Evolutionary conservation across 2,329 filamentous ascomycete genomes (phyloP).

Genomic region (Penicillium capsulatum): DNA sequence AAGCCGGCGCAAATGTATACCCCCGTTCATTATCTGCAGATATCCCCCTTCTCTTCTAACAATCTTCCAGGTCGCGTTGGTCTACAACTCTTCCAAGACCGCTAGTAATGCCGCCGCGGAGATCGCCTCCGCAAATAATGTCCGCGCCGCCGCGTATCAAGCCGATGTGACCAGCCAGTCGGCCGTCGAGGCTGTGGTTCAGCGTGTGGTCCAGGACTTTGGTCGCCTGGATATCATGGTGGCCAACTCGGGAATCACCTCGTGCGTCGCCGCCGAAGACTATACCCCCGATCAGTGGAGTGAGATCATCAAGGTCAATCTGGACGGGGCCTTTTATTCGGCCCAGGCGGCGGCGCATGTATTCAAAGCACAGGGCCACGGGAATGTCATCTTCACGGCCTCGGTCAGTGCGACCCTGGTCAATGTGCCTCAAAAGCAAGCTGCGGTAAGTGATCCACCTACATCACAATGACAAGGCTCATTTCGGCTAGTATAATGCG

Average conservation of each 20-base stretch:
- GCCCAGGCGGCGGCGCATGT: conserved; percentile 38
- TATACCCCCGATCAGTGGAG: conserved; percentile 40
- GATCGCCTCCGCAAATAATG: conserved; percentile 26
- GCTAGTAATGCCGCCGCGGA: conserved; percentile 23
- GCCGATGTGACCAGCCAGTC: conserved; percentile 29
- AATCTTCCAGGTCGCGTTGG: conserved; percentile 27
- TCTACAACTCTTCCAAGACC: conserved; percentile 30
- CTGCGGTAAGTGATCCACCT: conserved; percentile 21
- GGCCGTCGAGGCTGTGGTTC: conserved; percentile 31
- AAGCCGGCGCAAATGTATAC: conserved; percentile 39
- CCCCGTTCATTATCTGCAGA: too few relatives aligned
- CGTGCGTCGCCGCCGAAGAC: conserved; percentile 35
- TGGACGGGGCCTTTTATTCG: conserved; percentile 39
- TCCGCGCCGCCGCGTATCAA: conserved; percentile 33
- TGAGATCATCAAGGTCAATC: conserved; percentile 40
- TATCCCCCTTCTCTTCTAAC: background rate
- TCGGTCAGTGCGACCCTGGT: conserved; percentile 38
- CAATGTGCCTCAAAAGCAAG: conserved; percentile 40
- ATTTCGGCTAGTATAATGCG: conserved; percentile 31
- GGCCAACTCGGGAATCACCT: conserved; percentile 44
- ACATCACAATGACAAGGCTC: background rate
- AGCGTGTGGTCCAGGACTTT: conserved; percentile 38
- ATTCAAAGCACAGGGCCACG: conserved; percentile 34
- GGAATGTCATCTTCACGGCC: conserved; percentile 40
- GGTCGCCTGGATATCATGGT: conserved; percentile 46